phyloP scores from a whole-genome alignment of 805 yeast species.

The Saturnispora halmiae region DNA sequence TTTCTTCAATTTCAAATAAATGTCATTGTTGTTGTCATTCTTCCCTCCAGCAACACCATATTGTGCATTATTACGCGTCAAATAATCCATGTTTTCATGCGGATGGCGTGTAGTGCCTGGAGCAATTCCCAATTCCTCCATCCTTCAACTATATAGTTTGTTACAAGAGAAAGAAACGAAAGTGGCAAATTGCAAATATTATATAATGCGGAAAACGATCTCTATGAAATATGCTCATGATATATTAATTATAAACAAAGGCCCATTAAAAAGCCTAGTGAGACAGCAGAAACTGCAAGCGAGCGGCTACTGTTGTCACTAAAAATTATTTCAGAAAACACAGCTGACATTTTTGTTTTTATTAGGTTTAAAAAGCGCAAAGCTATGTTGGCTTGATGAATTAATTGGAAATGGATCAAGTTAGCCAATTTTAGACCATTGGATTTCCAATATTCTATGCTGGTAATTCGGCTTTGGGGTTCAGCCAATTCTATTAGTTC shows the following conservation, averaged over 20 bases:
- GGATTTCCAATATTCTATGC: not conserved
- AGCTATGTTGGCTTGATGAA: not conserved
- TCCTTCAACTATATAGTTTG: conserved; percentile 18
- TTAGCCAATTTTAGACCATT: not conserved
- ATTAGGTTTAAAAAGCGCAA: not conserved
- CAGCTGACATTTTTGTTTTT: not conserved
- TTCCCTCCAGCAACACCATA: too few species aligned
- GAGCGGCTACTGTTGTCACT: not conserved
- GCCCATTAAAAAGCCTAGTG: not conserved
- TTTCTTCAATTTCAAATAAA: conserved; percentile 75
- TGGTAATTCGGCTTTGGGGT: too few species aligned
- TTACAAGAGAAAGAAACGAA: too few species aligned
- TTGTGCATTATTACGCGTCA: conserved; percentile 9
- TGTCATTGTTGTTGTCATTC: conserved; percentile 58
- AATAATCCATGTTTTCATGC: conserved; percentile 12
- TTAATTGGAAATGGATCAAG: not conserved
- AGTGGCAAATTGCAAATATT: conserved; percentile 3
- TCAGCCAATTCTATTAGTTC: not conserved
- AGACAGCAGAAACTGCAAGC: not conserved
- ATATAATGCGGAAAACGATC: not conserved
- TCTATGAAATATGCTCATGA: not conserved
- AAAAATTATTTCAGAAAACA: not conserved
- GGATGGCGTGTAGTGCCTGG: conserved; percentile 15
- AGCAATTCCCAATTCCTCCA: conserved; percentile 59
- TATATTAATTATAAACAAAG: not conserved